phyloP scores from a whole-genome alignment of 805 yeast genomes.

The Saccharomycopsis sp. region DNA sequence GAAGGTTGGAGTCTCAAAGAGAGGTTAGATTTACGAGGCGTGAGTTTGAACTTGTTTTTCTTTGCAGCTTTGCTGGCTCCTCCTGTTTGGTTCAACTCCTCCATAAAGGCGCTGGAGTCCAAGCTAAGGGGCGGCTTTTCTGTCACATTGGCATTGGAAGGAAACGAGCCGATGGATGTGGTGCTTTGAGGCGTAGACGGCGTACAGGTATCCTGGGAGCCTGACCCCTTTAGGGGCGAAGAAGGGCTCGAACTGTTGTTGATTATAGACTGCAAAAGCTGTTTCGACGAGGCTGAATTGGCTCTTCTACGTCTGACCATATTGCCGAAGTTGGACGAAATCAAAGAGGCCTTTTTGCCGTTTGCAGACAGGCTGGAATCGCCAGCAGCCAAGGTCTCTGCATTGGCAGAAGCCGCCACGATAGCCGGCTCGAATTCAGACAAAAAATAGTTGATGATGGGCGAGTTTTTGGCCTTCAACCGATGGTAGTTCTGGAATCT shows the following conservation, averaged over 20 bases:
- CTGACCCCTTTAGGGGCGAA: background rate
- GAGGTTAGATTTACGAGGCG: too few relatives aligned
- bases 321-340: background rate
- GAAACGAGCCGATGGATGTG: too few relatives aligned
- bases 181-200: too few relatives aligned
- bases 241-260: background rate
- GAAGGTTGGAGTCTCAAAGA: background rate
- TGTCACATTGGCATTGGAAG: background rate
- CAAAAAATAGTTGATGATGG: conserved; percentile 18
- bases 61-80: background rate
- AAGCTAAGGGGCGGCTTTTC: background rate
- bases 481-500: conserved; percentile 10
- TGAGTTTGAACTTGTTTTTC: background rate
- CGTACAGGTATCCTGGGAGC: too few relatives aligned
- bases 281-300: background rate
- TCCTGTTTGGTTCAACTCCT: background rate
- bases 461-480: conserved; percentile 10
- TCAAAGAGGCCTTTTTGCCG: conserved; percentile 4
- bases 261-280: background rate
- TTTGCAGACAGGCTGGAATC: background rate
- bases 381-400: background rate
- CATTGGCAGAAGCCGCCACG: background rate
- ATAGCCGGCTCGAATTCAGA: conserved; percentile 16
- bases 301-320: conserved; percentile 4
- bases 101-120: background rate